Conservation (phyloP, 1,284 basidiomycete species). For the Meripilus lineatus region DNA sequence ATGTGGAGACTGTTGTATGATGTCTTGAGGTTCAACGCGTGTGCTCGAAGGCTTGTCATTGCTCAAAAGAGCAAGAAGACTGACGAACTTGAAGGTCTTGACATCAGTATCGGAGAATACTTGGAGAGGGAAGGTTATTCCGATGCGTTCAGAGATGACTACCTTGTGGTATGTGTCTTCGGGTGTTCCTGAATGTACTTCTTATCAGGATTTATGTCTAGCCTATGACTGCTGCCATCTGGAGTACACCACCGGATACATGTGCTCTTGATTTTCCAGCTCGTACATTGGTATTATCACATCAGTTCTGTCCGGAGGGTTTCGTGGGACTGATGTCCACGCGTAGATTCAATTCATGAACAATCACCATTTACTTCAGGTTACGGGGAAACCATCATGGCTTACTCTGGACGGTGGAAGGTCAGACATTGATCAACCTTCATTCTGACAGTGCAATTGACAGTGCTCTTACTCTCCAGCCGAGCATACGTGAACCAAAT, state of each 20-base stretch:
- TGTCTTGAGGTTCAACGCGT: slow-evolving; percentile 74
- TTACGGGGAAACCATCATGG: slow-evolving; percentile 74
- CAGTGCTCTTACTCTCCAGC: too few species aligned
- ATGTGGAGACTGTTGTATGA: slow-evolving; percentile 81
- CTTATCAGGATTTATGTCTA: slow-evolving; percentile 22
- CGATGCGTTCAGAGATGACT: slow-evolving; percentile 68
- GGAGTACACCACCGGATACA: slow-evolving; percentile 75
- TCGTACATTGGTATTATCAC: slow-evolving; percentile 48
- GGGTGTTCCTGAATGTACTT: neutral
- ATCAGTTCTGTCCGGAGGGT: neutral
- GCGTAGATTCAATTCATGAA: slow-evolving; percentile 63
- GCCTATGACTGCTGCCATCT: slow-evolving; percentile 82
- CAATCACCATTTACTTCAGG: slow-evolving; percentile 77
- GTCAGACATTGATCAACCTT: slow-evolving; percentile 31
- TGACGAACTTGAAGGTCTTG: slow-evolving; percentile 20
- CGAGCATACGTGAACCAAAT: slow-evolving; percentile 65
- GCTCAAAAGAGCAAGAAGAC: slow-evolving; percentile 16
- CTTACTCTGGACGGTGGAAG: slow-evolving; percentile 73
- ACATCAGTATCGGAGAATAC: slow-evolving; percentile 68
- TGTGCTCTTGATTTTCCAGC: slow-evolving; percentile 73
- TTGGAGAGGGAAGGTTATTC: slow-evolving; percentile 66
- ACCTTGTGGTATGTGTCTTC: slow-evolving; percentile 62
- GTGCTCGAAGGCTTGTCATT: slow-evolving; percentile 42
- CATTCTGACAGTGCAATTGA: too few species aligned
- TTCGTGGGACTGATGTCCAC: too few species aligned